phyloP scores from a whole-genome alignment of 1,139 yeast species.

The Cylindricascospora bacillispora region DNA sequence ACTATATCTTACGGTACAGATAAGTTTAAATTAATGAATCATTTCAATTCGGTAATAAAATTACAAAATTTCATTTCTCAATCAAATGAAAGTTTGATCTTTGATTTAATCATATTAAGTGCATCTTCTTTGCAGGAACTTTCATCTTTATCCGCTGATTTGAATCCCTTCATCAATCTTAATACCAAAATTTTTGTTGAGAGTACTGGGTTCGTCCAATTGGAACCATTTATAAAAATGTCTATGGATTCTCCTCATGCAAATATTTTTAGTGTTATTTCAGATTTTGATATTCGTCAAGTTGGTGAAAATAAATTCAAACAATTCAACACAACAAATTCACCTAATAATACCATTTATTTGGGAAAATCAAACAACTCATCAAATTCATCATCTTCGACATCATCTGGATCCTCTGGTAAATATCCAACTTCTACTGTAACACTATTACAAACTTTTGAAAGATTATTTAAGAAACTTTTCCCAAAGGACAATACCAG shows the following conservation, averaged over 20 bases:
- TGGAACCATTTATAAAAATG: conserved; percentile 50
- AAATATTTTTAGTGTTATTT: conserved; percentile 46
- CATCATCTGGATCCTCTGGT: conserved; percentile 1
- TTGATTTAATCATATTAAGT: conserved; percentile 38
- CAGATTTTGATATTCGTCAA: conserved; percentile 48
- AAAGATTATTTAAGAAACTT: conserved; percentile 19
- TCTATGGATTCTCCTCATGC: conserved; percentile 25
- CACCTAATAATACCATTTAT: conserved; percentile 11
- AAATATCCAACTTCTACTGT: conserved; percentile 16
- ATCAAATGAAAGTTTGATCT: conserved; percentile 14
- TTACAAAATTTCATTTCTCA: conserved; percentile 5
- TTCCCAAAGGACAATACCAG: conserved; percentile 29
- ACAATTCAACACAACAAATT: conserved; percentile 22
- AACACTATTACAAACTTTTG: conserved; percentile 19
- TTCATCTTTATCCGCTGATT: conserved; percentile 28
- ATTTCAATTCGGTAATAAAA: conserved; percentile 13
- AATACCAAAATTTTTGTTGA: conserved; percentile 47
- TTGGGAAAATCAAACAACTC: conserved; percentile 18
- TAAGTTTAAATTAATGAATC: conserved; percentile 14
- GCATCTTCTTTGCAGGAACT: conserved; percentile 37
- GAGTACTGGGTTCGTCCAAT: conserved; percentile 55
- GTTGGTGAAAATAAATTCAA: conserved; percentile 24
- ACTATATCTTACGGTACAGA: conserved; percentile 19
- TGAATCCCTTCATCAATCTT: conserved; percentile 27
- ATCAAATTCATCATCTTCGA: conserved; percentile 1